These are phyloP conservation scores for Eucalyptus fibrosa DNA, from an alignment of 345 rosid genomes.

Conservation along the genomic window DNA sequence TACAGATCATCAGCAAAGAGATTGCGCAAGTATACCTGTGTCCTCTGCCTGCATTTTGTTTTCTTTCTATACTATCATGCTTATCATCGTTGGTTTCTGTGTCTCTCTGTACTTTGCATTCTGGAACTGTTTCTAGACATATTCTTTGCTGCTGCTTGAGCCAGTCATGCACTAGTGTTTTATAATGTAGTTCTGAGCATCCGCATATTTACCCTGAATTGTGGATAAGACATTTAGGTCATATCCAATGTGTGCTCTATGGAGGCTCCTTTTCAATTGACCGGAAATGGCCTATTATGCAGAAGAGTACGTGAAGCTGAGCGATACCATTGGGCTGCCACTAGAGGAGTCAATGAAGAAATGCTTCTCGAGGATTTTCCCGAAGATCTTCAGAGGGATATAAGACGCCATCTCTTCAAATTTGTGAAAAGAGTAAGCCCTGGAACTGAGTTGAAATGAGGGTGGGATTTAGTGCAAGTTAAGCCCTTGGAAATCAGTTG, in stretches of 20 bases:
- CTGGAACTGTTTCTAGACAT: not conserved
- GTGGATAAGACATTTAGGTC: not conserved
- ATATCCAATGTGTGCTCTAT: not conserved
- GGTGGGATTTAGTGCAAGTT: not conserved
- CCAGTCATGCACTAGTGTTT: not conserved
- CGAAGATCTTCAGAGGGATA: constrained; percentile 80
- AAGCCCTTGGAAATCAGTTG: not conserved
- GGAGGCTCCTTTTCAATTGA: not conserved
- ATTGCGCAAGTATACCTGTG: not conserved
- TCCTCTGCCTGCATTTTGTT: not conserved
- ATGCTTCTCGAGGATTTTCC: constrained; percentile 64
- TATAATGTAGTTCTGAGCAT: not conserved
- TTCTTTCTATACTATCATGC: not conserved
- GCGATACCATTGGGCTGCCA: constrained; percentile 75
- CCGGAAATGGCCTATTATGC: not conserved
- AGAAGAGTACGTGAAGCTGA: constrained; percentile 84
- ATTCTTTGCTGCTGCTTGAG: not conserved
- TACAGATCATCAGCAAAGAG: not conserved
- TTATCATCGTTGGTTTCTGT: not conserved
- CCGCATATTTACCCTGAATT: not conserved
- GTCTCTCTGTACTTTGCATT: not conserved
- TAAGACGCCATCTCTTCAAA: constrained; percentile 75
- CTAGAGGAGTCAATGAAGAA: constrained; percentile 79
- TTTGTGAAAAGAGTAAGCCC: constrained; percentile 58
- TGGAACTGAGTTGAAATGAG: not conserved